Conservation (phyloP, 192 early-diverging fungal genomes). For the Podila verticillata region DNA sequence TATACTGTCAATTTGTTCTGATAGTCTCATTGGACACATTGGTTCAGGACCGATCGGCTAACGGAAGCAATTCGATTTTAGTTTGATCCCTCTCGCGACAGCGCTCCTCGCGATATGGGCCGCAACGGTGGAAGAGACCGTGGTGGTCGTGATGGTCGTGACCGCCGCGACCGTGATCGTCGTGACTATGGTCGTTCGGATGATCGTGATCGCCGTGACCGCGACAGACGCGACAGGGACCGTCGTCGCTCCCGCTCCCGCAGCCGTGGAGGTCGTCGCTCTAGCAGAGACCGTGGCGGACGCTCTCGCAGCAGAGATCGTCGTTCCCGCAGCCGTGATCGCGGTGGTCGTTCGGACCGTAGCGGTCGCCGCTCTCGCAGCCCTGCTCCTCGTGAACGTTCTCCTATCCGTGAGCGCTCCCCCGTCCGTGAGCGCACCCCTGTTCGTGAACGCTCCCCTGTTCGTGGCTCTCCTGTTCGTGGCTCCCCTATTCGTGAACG, state of each 20-base stretch:
- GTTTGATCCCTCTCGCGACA: conserved; percentile 39
- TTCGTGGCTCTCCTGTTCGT: conserved; percentile 13
- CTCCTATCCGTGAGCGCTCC: conserved; percentile 15
- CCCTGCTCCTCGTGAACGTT: conserved; percentile 17
- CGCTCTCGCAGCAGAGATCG: conserved; percentile 61
- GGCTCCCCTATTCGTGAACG: conserved; percentile 21
- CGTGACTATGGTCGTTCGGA: conserved; percentile 55
- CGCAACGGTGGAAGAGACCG: conserved; percentile 27
- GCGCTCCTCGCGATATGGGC: conserved; percentile 51
- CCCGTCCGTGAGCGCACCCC: conserved; percentile 28
- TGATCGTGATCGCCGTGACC: conserved; percentile 58
- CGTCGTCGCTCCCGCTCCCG: conserved; percentile 63
- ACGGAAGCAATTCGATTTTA: conserved; percentile 6
- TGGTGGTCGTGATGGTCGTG: conserved; percentile 26
- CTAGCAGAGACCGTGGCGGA: conserved; percentile 40
- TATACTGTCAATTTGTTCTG: not conserved
- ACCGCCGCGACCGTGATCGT: conserved; percentile 48
- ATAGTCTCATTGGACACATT: not conserved
- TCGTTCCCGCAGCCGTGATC: conserved; percentile 55
- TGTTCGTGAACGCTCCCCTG: conserved; percentile 30
- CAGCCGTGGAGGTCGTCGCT: conserved; percentile 49
- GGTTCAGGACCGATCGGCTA: not conserved
- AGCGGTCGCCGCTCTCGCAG: conserved; percentile 55
- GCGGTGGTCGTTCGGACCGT: conserved; percentile 46
- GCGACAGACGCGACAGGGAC: conserved; percentile 56